Percentiles rank a stretch among this genome's conserved stretches.
Conservation (phyloP, 2,329 filamentous ascomycete species). For the Cladosporium cucumerinum region DNA sequence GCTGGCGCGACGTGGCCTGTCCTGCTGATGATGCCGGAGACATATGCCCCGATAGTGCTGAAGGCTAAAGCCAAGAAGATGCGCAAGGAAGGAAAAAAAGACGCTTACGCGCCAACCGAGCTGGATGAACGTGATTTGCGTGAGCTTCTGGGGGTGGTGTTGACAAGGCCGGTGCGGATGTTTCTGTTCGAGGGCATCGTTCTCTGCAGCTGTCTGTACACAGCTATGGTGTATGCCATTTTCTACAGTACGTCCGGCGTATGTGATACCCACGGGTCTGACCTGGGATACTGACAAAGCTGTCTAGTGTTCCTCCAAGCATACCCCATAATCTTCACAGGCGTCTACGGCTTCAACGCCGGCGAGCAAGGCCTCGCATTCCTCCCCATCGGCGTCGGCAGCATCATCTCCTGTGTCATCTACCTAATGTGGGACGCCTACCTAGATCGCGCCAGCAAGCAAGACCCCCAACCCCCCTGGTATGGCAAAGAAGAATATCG, state of each 20-base stretch:
- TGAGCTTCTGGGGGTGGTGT: constrained; percentile 64
- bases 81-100: constrained; percentile 52
- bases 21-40: constrained; percentile 58
- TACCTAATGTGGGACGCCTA: constrained; percentile 65
- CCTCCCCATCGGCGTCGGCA: constrained; percentile 65
- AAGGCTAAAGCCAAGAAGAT: constrained; percentile 51
- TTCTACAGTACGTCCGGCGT: constrained; percentile 52
- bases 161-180: constrained; percentile 72
- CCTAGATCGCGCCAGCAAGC: constrained; percentile 51
- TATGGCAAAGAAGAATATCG: constrained; percentile 62
- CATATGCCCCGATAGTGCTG: constrained; percentile 45
- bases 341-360: constrained; percentile 60
- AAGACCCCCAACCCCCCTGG: constrained; percentile 51
- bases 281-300: background rate
- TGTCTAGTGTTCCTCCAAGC: constrained; percentile 65
- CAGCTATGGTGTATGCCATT: constrained; percentile 61
- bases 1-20: constrained; percentile 60
- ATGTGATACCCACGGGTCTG: too few species aligned
- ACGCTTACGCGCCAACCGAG: constrained; percentile 60
- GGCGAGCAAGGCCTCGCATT: constrained; percentile 66
- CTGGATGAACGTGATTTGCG: constrained; percentile 57
- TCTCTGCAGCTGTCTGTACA: constrained; percentile 65
- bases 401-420: constrained; percentile 55
- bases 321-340: constrained; percentile 64
- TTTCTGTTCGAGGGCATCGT: constrained; percentile 71